Conservation (phyloP, 805 yeast species). For the Zygotorulaspora sp. region DNA sequence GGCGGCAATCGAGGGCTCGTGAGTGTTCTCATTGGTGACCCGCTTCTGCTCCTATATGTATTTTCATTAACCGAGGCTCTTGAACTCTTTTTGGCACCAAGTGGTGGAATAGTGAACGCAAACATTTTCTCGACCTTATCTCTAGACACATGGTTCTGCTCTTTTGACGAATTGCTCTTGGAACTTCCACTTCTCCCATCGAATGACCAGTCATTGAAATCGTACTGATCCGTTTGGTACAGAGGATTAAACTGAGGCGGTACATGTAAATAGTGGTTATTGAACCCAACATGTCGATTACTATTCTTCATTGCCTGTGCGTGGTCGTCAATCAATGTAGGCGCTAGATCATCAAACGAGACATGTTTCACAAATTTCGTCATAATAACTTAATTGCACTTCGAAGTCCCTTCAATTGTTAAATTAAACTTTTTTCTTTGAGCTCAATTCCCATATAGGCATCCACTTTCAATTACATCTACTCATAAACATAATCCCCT, state of each 20-base stretch:
- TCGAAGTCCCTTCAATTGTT: too few relatives aligned
- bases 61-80: slow-evolving; percentile 5
- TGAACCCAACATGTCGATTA: slow-evolving; percentile 20
- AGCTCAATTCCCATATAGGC: too few relatives aligned
- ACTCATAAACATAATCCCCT: background rate
- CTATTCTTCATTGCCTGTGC: slow-evolving; percentile 20
- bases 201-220: background rate
- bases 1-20: slow-evolving; percentile 24
- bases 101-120: slow-evolving; percentile 6
- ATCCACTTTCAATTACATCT: too few relatives aligned
- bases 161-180: background rate
- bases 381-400: background rate
- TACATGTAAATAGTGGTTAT: slow-evolving; percentile 27
- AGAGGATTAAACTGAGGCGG: slow-evolving; percentile 34
- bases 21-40: slow-evolving; percentile 4
- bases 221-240: slow-evolving; percentile 12
- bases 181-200: background rate
- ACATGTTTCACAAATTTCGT: slow-evolving; percentile 26
- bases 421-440: too few relatives aligned
- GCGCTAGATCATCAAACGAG: slow-evolving; percentile 34
- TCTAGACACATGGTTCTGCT: background rate
- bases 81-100: slow-evolving; percentile 1
- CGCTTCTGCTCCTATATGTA: slow-evolving; percentile 8
- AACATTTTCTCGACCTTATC: slow-evolving; percentile 8
- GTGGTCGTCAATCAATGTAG: slow-evolving; percentile 30